phyloP scores from a whole-genome alignment of 345 rosid genomes.

The Linum lewisii region DNA sequence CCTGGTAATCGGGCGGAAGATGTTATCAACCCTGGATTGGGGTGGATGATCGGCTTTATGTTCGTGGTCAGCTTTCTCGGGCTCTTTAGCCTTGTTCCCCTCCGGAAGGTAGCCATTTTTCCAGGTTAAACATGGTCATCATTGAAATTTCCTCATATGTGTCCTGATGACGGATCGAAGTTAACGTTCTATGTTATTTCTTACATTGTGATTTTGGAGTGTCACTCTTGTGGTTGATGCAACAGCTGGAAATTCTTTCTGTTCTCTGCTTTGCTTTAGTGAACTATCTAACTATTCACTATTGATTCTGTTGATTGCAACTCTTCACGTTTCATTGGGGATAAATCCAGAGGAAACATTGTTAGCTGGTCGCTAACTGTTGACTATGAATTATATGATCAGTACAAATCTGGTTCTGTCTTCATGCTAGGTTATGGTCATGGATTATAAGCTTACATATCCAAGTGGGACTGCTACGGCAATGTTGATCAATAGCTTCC shows the following conservation, averaged over 20 bases:
- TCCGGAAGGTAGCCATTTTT: constrained; percentile 58
- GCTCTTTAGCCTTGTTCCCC: constrained; percentile 76
- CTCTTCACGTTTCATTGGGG: too few species aligned
- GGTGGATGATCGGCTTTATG: constrained; percentile 87
- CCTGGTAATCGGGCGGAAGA: constrained; percentile 70
- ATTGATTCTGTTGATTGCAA: too few species aligned
- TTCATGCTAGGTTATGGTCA: constrained; percentile 49
- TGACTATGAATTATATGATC: neutral
- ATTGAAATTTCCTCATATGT: neutral
- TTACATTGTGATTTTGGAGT: too few species aligned
- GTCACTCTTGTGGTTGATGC: neutral
- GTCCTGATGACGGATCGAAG: neutral
- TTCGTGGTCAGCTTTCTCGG: constrained; percentile 87
- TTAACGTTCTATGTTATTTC: neutral
- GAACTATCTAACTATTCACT: too few species aligned
- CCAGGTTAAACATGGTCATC: neutral
- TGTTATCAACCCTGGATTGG: constrained; percentile 65
- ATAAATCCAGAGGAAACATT: too few species aligned
- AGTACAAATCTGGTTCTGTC: neutral
- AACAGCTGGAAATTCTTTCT: too few species aligned
- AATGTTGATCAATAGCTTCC: neutral
- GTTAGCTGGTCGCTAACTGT: too few species aligned
- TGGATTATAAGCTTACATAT: constrained; percentile 59
- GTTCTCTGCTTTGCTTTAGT: too few species aligned
- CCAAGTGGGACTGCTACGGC: constrained; percentile 28